A percentile compares a stretch with the other conserved stretches of the same genome.
Conservation (phyloP, 1,284 basidiomycete genomes). For the Trichosporon faecale region DNA sequence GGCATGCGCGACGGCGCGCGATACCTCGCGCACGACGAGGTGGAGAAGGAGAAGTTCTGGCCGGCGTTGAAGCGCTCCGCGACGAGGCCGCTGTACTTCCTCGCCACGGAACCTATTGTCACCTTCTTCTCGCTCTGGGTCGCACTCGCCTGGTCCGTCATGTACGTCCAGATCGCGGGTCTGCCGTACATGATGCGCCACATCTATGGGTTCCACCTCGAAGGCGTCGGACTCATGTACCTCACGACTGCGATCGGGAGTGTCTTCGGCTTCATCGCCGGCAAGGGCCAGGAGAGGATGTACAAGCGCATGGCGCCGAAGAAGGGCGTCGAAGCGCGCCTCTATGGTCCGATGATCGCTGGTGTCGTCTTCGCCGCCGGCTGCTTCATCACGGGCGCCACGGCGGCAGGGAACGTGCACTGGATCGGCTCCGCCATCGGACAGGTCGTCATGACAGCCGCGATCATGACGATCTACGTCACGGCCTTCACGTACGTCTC, state of each 20-base stretch:
- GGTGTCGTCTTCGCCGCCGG: conserved; percentile 62
- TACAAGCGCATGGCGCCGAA: conserved; percentile 54
- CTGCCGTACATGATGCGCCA: conserved; percentile 61
- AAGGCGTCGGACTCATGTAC: conserved; percentile 64
- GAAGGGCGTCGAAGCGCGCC: conserved; percentile 68
- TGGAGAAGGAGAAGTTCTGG: conserved; percentile 40
- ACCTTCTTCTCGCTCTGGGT: conserved; percentile 71
- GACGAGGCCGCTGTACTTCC: conserved; percentile 53
- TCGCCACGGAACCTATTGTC: conserved; percentile 73
- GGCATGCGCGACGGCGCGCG: conserved; percentile 38
- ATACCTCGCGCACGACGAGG: conserved; percentile 51
- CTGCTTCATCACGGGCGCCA: conserved; percentile 58
- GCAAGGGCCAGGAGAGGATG: conserved; percentile 65
- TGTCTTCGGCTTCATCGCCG: conserved; percentile 59
- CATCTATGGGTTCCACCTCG: conserved; percentile 65
- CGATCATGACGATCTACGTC: conserved; percentile 25
- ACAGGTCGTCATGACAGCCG: conserved; percentile 58
- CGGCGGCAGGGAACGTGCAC: conserved; percentile 33
- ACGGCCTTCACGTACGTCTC: conserved; percentile 19
- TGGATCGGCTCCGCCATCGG: conserved; percentile 52
- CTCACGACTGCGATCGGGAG: conserved; percentile 60
- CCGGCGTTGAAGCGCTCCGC: conserved; percentile 39
- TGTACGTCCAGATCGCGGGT: conserved; percentile 68
- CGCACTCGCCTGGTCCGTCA: conserved; percentile 72
- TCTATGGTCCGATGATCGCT: conserved; percentile 65